A percentile compares a stretch with the other conserved stretches of the same genome.
phyloP scores from a whole-genome alignment of 1,284 basidiomycete species.

The Leucocoprinus gongylophorus region DNA sequence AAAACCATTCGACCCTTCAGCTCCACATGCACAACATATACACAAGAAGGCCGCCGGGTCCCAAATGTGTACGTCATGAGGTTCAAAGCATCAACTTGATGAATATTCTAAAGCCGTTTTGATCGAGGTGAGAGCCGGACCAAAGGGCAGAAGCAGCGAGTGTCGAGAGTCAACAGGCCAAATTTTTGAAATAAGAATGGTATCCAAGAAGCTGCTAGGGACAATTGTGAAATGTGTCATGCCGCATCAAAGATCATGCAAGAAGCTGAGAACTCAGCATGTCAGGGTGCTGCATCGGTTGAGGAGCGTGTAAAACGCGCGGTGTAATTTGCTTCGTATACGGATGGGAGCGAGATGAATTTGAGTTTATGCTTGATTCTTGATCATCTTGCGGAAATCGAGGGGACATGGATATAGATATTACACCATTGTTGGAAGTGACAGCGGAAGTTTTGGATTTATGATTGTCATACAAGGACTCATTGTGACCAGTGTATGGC shows the following conservation, averaged over 20 bases:
- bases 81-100: not conserved
- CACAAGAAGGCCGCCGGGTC: not conserved
- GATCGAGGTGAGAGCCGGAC: not conserved
- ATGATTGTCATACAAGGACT: conserved; percentile 1
- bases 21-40: not conserved
- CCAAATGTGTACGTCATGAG: not conserved
- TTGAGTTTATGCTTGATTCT: not conserved
- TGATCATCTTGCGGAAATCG: conserved; percentile 7
- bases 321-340: not conserved
- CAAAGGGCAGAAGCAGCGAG: not conserved
- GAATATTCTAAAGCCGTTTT: not conserved
- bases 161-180: not conserved
- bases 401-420: conserved; percentile 4
- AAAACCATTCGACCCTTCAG: not conserved
- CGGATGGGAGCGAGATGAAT: conserved; percentile 1
- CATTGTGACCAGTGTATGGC: not conserved
- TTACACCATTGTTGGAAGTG: not conserved
- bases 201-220: not conserved
- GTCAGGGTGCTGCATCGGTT: conserved; percentile 2
- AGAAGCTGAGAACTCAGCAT: conserved; percentile 7
- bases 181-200: too few species aligned
- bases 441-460: not conserved
- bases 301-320: conserved; percentile 1
- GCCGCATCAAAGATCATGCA: conserved; percentile 3
- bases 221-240: not conserved